Evolutionary conservation across 2,329 filamentous ascomycete genomes (phyloP).

Genomic region (Ophiocordyceps australis): DNA sequence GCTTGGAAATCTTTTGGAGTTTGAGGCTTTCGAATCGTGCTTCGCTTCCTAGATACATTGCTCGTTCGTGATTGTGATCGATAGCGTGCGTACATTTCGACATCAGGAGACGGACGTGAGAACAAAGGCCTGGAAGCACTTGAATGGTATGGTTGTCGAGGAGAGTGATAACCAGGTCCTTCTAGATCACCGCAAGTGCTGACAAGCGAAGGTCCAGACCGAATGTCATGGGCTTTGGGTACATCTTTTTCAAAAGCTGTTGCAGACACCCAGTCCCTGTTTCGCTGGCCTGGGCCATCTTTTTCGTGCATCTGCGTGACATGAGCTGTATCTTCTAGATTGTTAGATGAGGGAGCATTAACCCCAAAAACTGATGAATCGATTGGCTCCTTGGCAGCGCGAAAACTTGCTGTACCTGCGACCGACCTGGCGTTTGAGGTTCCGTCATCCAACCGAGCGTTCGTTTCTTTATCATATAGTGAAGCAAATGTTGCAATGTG

Average conservation of each 20-base stretch:
- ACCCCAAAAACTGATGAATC: too few relatives aligned
- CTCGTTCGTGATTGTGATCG: conserved; percentile 12
- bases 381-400: too few relatives aligned
- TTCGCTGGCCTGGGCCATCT: too few relatives aligned
- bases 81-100: not conserved
- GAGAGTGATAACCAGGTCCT: conserved; percentile 7
- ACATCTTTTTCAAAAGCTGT: not conserved
- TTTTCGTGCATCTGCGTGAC: too few relatives aligned
- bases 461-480: too few relatives aligned
- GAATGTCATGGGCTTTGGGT: not conserved
- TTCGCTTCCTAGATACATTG: conserved; percentile 14
- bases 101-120: conserved; percentile 1
- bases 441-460: too few relatives aligned
- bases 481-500: too few relatives aligned
- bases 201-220: conserved; percentile 4
- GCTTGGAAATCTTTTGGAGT: conserved; percentile 5
- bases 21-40: conserved; percentile 4
- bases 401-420: too few relatives aligned
- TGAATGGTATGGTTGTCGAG: conserved; percentile 2
- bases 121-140: not conserved
- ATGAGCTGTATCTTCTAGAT: too few relatives aligned
- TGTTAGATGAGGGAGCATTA: too few relatives aligned
- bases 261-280: too few relatives aligned
- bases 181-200: conserved; percentile 15
- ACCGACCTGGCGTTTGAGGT: too few relatives aligned